Base-by-base conservation (phyloP, 495 filamentous ascomycete species). In the Penicillium pulvis region DNA sequence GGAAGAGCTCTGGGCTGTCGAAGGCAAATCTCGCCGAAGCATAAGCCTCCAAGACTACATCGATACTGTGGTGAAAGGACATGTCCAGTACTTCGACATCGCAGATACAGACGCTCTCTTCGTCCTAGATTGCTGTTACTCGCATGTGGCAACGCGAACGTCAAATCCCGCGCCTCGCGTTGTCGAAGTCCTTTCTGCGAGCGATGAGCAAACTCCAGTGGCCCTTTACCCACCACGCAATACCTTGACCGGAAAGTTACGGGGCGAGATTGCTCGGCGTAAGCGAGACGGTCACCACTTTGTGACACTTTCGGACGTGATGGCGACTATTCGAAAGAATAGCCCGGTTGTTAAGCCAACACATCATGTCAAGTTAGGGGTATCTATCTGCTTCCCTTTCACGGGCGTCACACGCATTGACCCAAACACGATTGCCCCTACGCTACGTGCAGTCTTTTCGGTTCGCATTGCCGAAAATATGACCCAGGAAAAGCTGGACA, bases 191-290 rank as follows among this genome's bases (percentile, higher is more conserved):
- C 39, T 62, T 44, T 31, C 59, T 20, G 59, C 59, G 48, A 57
- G 47, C 26, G 51, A 52, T 42, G 50, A 52, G 36, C 2, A 31
- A 6, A 62, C 48, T 48, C 54, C 54, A 33, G 14, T 39, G 41
- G 54, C 55, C 35, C 31, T 56, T 52, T 14, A 33, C 2, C 24
- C 59, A 41, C 59, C 59, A 35, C 31, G 50, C 19, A 62, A 53
- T 54, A 62, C 59, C 30, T 62, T 62, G 20, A 62, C 56, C 39
- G 56, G 51, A 33, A 59, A 63, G 46, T 36, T 63, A 31, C 33
- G 50, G 35, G 56, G 36, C 31, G 56, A 63, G 53, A 63, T 63
- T 45, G 51, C 44, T 51, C 55, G 42, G 44, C 42, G 60, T 19
- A 58, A 59, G 47, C 45, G 41, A 35, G 49, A 49, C 42, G 56